These are phyloP conservation scores for Daldinia concentrica DNA, from an alignment of 495 filamentous ascomycete species.

Conservation along the genomic window DNA sequence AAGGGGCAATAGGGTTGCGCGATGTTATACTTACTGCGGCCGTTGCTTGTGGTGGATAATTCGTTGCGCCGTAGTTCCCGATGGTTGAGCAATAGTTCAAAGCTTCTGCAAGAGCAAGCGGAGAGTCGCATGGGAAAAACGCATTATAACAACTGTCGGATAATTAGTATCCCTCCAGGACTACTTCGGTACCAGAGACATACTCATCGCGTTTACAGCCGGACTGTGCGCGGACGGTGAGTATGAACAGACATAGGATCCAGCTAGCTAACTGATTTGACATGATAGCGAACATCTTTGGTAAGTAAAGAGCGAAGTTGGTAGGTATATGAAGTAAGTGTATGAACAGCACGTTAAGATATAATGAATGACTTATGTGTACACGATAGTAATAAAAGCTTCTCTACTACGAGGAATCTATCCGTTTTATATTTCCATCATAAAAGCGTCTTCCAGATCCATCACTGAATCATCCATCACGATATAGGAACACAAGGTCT, in stretches of 20 bases:
- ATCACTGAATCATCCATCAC: neutral
- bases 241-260: constrained; percentile 33
- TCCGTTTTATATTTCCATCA: neutral
- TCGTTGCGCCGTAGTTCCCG: constrained; percentile 40
- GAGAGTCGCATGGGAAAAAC: constrained; percentile 41
- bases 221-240: constrained; percentile 28
- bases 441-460: neutral
- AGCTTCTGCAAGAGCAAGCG: constrained; percentile 33
- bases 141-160: constrained; percentile 41
- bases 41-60: constrained; percentile 43
- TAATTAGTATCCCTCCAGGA: constrained; percentile 2
- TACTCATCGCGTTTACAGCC: constrained; percentile 40
- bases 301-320: constrained; percentile 13
- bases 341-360: constrained; percentile 7
- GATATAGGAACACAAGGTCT: constrained; percentile 2
- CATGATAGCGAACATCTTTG: constrained; percentile 22
- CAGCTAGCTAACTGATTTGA: constrained; percentile 31
- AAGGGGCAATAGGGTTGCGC: neutral
- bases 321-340: constrained; percentile 4
- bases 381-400: neutral
- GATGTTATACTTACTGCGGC: constrained; percentile 27
- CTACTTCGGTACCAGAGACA: neutral
- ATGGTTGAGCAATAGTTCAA: constrained; percentile 41
- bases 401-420: neutral
- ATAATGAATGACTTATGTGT: constrained; percentile 10